Conservation (phyloP, 345 rosid species). For the Iberis pinnata region DNA sequence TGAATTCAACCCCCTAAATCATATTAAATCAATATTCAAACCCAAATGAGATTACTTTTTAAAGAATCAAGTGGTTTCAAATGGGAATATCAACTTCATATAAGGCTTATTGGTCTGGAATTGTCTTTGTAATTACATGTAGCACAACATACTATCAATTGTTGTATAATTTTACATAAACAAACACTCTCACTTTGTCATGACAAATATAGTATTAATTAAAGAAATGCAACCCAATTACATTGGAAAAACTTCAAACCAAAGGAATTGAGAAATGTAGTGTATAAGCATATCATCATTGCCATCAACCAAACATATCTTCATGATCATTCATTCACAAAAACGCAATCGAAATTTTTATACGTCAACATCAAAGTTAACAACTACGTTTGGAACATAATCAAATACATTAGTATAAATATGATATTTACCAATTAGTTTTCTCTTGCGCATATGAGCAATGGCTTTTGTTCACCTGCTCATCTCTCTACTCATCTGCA, state of each 20-base stretch:
- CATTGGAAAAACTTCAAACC: slow-evolving; percentile 29
- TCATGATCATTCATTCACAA: slow-evolving; percentile 1
- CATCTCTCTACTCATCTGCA: slow-evolving; percentile 23
- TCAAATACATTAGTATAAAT: slow-evolving; percentile 20
- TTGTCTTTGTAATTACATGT: no score
- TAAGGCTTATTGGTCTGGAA: no score
- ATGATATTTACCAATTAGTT: slow-evolving; percentile 6
- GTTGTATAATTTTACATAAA: not conserved
- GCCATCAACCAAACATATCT: slow-evolving; percentile 21
- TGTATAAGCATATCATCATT: slow-evolving; percentile 30
- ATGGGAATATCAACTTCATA: no score
- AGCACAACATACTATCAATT: not conserved
- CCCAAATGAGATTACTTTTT: no score
- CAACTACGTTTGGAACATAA: slow-evolving; percentile 24
- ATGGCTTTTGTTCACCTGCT: slow-evolving; percentile 24
- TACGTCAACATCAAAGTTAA: slow-evolving; percentile 27
- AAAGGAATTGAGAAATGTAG: slow-evolving; percentile 27
- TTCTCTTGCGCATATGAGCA: slow-evolving; percentile 10
- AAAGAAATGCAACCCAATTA: slow-evolving; percentile 11
- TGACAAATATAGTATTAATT: not conserved
- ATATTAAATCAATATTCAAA: no score
- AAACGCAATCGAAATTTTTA: not conserved
- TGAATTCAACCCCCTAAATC: no score
- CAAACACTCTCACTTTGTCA: no score
- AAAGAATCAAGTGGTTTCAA: no score